Evolutionary conservation across 345 rosid genomes (phyloP), one percentile per base, ranked within the genome.

Genomic region (Geranium rotundifolium): DNA sequence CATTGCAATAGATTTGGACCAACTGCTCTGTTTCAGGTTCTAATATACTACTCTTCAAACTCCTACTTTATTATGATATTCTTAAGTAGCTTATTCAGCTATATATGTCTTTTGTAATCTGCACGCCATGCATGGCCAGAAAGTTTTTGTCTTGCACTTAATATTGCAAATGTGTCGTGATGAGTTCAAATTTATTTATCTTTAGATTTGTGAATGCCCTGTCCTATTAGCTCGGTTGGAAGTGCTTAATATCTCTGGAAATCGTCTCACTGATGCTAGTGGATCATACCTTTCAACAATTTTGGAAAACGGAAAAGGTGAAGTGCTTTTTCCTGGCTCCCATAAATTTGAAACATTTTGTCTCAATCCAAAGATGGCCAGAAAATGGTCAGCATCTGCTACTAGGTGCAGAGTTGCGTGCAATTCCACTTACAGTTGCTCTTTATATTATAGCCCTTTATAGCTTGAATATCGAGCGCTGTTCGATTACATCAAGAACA

Each of bases 1-100:
- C 99, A 92, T 72, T 85, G 90, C 85, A 92, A 92, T 72, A 90
- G 89, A 39, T 92, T 90, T 76, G 99, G 97, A 73, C 88, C 99
- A 60, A 80, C 90, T 41, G 79, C 97, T 65, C 79, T 92, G 81
- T 90, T 87, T 81, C 97, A 92, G 95, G 99, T 92, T 62, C 56
- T 57, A 63, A 57, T 20, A 65, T 29, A 37, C 58, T 46, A 19
- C 20, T 66, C 4, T 52, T 55, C 23, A 50, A 58, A 58, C 27
- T 19, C 19, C 1, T n/a, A 13, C 34, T 10, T 46, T 46, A 46
- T 2, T 46, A 46, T 46, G 52, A 46, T 46, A 9, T 46, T 46
- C 12, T 46, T 46, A 2, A 46, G 52, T 46, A 14, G 52, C 52
- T 46, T 14, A 12, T 46, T 4, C 52, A 46, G 12, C 12, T 46